phyloP scores from a whole-genome alignment of 169 alveolate species.

The Plasmodium reichenowi region DNA sequence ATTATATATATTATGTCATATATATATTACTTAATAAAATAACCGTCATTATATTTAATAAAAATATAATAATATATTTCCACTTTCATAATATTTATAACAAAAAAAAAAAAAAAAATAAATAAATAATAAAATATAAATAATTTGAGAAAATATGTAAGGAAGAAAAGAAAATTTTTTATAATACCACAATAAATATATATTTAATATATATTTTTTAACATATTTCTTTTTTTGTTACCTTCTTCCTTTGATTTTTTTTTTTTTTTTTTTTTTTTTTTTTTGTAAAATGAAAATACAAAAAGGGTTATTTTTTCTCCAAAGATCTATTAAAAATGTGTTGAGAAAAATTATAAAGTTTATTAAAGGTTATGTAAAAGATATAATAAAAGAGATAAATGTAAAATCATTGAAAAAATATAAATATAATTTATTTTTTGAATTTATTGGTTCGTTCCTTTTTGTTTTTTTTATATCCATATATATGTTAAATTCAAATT shows the following conservation, averaged over 20 bases:
- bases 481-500: slow-evolving; percentile 59
- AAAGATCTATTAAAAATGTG: slow-evolving; percentile 24
- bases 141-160: no score
- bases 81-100: no score
- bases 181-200: no score
- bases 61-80: no score
- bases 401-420: slow-evolving; percentile 71
- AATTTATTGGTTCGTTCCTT: slow-evolving; percentile 71
- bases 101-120: no score
- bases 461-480: slow-evolving; percentile 65
- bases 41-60: no score
- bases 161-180: no score
- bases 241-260: neutral
- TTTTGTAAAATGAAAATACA: slow-evolving; percentile 54
- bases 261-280: slow-evolving; percentile 9
- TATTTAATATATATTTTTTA: no score
- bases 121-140: no score
- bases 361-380: slow-evolving; percentile 42
- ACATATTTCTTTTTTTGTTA: neutral
- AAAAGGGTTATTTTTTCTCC: slow-evolving; percentile 9
- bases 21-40: no score
- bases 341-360: slow-evolving; percentile 11
- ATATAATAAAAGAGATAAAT: slow-evolving; percentile 55
- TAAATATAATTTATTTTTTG: slow-evolving; percentile 65
- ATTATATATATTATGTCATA: no score